Percentiles rank a stretch among this genome's conserved stretches.
These are phyloP conservation scores for Aspergillus neoniger DNA, from an alignment of 2,329 filamentous ascomycete species.

Conservation along the genomic window DNA sequence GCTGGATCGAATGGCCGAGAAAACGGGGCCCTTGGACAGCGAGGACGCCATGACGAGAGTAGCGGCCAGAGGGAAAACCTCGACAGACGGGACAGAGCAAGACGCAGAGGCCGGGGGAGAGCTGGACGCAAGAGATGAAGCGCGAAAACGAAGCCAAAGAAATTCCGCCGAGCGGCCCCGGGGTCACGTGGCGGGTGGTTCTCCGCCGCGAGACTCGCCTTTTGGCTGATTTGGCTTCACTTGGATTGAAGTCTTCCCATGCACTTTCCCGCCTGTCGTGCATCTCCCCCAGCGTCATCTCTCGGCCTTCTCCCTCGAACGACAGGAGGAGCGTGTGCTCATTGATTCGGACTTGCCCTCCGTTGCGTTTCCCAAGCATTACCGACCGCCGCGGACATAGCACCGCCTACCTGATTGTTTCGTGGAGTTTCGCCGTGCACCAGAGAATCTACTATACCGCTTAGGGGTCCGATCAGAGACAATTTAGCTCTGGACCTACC, in stretches of 20 bases:
- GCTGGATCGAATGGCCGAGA: constrained; percentile 22
- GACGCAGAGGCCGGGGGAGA: not conserved
- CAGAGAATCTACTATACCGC: not conserved
- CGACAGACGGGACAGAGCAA: constrained; percentile 8
- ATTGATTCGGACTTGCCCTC: not conserved
- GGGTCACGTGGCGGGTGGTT: constrained; percentile 9
- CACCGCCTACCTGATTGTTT: not conserved
- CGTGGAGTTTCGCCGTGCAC: not conserved
- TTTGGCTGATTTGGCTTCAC: constrained; percentile 7
- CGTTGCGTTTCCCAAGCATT: not conserved
- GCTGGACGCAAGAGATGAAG: not conserved
- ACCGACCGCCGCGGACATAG: not conserved
- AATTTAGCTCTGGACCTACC: not conserved
- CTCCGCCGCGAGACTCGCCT: constrained; percentile 11
- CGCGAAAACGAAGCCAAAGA: constrained; percentile 12
- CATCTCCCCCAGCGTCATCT: not conserved
- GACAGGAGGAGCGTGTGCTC: not conserved
- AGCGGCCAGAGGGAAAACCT: constrained; percentile 14
- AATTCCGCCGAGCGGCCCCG: constrained; percentile 19
- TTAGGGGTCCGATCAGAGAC: not conserved
- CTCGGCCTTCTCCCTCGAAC: not conserved
- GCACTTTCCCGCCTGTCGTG: not conserved
- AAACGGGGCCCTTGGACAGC: constrained; percentile 26
- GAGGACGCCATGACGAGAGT: constrained; percentile 36
- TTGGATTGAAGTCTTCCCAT: not conserved